A percentile compares a stretch with the other conserved stretches of the same genome.
Evolutionary conservation across 2,329 filamentous ascomycete genomes (phyloP).

Genomic region (Penicillium sp.): DNA sequence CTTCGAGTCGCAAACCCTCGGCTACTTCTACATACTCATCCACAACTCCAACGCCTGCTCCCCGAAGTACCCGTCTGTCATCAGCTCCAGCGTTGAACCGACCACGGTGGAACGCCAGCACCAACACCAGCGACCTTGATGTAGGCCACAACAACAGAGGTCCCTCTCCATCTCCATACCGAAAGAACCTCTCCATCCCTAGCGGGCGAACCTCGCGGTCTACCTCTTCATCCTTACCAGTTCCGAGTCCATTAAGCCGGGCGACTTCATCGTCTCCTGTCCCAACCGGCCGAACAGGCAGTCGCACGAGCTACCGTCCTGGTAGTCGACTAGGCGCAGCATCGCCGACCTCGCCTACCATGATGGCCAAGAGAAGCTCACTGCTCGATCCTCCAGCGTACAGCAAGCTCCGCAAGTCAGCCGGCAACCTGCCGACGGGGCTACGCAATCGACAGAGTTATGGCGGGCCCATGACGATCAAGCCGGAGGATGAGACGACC

Average conservation of each 20-base stretch:
- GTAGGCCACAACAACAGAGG: constrained; percentile 67
- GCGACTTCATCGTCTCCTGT: constrained; percentile 40
- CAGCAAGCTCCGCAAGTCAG: constrained; percentile 34
- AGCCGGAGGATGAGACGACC: constrained; percentile 22
- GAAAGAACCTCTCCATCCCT: constrained; percentile 30
- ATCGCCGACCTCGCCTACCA: constrained; percentile 24
- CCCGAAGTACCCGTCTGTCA: constrained; percentile 37
- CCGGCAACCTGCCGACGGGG: constrained; percentile 22
- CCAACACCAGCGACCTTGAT: constrained; percentile 60
- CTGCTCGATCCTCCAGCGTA: constrained; percentile 41
- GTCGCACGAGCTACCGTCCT: constrained; percentile 30
- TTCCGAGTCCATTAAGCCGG: constrained; percentile 40
- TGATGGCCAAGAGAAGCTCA: constrained; percentile 10
- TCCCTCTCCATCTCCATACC: constrained; percentile 55
- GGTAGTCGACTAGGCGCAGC: constrained; percentile 28
- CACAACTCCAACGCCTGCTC: constrained; percentile 50
- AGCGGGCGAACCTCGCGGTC: constrained; percentile 29
- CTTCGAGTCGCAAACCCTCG: constrained; percentile 32
- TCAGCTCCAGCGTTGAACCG: constrained; percentile 48
- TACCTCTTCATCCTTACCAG: constrained; percentile 29
- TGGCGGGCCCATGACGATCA: constrained; percentile 30
- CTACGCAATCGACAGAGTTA: constrained; percentile 39
- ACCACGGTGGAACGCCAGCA: constrained; percentile 69
- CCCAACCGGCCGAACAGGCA: constrained; percentile 27
- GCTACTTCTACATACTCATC: constrained; percentile 31